Evolutionary conservation across 1,284 basidiomycete genomes (phyloP), one percentile per base, ranked within the genome.

Genomic region (Leccinum pallidistipes): DNA sequence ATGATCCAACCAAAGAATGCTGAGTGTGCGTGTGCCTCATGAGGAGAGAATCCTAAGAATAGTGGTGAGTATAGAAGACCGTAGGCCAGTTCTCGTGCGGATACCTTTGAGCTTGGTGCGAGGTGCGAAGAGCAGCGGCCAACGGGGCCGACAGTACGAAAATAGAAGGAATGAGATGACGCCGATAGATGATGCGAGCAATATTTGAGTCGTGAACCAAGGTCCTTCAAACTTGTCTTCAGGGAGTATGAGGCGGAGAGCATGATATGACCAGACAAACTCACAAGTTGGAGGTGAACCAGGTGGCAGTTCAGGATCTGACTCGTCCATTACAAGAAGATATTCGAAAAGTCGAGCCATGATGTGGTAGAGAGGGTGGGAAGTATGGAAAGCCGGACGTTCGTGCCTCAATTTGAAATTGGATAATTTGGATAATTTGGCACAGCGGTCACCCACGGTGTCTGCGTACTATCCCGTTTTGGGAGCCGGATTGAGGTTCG

Each of bases 1-100:
- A 95, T 74, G 65, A 98, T 92, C 97, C 97, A 99, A 21, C 94
- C 94, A 76, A 98, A 95, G 77, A 97, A 92, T 0, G 90, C 87
- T 61, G 85, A 81, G 66, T 91, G 90, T 5, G 87, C 86, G 71
- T 95, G 92, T 0, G 90, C 91, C 75, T 95, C 92, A 68, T 94
- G 91, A 16, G 94, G 92, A 5, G 94, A 94, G 78, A 96, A 95
- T 3, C 88, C 92, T 92, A 69, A 8, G 31, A 3, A 24, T 1
- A n/a, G 43, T 8, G 38, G 57, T 65, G 24, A 69, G 58, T 18
- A n/a, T 34, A 27, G 40, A 43, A 49, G 56, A 36, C 7, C 36
- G 7, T 1, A 3, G 2, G 5, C 21, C 7, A 11, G 58, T 52
- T 47, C 58, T 60, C 56, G 38, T 0, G 47, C 21, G 58, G 50